phyloP scores from a whole-genome alignment of 257 asterid species.

The Solanum chilense region DNA sequence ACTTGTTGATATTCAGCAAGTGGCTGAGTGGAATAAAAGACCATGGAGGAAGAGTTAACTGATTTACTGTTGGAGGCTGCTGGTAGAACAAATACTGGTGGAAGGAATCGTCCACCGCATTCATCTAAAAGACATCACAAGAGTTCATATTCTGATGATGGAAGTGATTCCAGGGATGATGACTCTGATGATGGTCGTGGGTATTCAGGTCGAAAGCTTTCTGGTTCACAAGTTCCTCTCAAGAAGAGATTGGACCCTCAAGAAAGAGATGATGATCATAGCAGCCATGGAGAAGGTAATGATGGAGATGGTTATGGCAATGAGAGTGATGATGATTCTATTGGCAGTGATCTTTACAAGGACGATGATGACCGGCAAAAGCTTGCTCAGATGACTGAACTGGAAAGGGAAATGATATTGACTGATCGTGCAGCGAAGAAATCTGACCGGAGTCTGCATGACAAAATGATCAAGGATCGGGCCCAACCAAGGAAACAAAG shows the following conservation, averaged over 20 bases:
- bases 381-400: slow-evolving; percentile 82
- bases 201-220: slow-evolving; percentile 62
- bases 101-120: slow-evolving; percentile 58
- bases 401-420: slow-evolving; percentile 78
- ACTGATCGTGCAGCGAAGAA: slow-evolving; percentile 81
- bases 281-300: slow-evolving; percentile 50
- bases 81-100: slow-evolving; percentile 58
- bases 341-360: slow-evolving; percentile 94
- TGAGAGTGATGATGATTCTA: slow-evolving; percentile 83
- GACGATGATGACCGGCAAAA: slow-evolving; percentile 78
- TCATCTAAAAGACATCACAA: slow-evolving; percentile 53
- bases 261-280: slow-evolving; percentile 64
- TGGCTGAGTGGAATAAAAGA: neutral
- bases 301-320: slow-evolving; percentile 36
- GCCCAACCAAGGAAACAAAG: slow-evolving; percentile 50
- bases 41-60: slow-evolving; percentile 84
- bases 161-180: slow-evolving; percentile 76
- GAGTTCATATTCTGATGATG: slow-evolving; percentile 66
- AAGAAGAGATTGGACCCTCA: slow-evolving; percentile 78
- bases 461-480: slow-evolving; percentile 28
- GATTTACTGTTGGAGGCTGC: slow-evolving; percentile 89
- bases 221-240: slow-evolving; percentile 81
- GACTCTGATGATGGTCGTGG: slow-evolving; percentile 78
- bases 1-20: neutral
- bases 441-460: slow-evolving; percentile 72